These are phyloP conservation scores for Aspergillus ochraceus DNA, from an alignment of 2,329 filamentous ascomycete species.

Conservation along the genomic window DNA sequence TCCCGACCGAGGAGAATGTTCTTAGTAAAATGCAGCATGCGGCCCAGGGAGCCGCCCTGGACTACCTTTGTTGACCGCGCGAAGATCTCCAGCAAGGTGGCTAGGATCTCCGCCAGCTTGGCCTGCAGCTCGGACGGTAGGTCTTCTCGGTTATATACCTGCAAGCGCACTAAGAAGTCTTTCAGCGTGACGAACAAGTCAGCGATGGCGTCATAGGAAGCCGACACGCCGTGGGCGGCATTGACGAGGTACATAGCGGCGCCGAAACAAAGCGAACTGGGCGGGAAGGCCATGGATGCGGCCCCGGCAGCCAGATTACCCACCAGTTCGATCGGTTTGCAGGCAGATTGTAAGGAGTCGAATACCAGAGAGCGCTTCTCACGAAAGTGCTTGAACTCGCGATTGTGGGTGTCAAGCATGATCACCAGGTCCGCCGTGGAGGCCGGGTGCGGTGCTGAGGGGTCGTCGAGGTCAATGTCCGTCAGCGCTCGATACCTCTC, in stretches of 20 bases:
- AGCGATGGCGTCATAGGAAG: constrained; percentile 48
- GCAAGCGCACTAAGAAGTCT: constrained; percentile 13
- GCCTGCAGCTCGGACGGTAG: constrained; percentile 20
- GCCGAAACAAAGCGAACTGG: constrained; percentile 30
- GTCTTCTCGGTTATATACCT: constrained; percentile 7
- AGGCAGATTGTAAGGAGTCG: constrained; percentile 4
- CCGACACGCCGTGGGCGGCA: constrained; percentile 48
- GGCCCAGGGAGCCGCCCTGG: constrained; percentile 32
- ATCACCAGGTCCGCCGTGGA: constrained; percentile 2
- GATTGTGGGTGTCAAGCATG: constrained; percentile 12
- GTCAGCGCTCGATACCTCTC: background rate
- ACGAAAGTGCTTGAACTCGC: constrained; percentile 10
- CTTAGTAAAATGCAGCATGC: constrained; percentile 43
- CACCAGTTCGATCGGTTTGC: constrained; percentile 12
- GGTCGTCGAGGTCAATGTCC: background rate
- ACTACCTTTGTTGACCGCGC: constrained; percentile 47
- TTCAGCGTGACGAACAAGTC: constrained; percentile 43
- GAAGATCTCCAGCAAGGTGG: constrained; percentile 48
- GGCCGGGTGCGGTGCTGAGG: background rate
- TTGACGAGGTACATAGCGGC: constrained; percentile 47
- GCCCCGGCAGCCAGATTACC: constrained; percentile 11
- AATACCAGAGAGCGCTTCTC: constrained; percentile 12
- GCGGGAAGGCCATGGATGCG: constrained; percentile 12
- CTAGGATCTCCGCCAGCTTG: constrained; percentile 46
- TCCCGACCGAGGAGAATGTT: constrained; percentile 43